Percentiles rank a stretch among this genome's conserved stretches.
phyloP scores from a whole-genome alignment of 2,329 filamentous ascomycete genomes.

The Lithohypha guttulata region DNA sequence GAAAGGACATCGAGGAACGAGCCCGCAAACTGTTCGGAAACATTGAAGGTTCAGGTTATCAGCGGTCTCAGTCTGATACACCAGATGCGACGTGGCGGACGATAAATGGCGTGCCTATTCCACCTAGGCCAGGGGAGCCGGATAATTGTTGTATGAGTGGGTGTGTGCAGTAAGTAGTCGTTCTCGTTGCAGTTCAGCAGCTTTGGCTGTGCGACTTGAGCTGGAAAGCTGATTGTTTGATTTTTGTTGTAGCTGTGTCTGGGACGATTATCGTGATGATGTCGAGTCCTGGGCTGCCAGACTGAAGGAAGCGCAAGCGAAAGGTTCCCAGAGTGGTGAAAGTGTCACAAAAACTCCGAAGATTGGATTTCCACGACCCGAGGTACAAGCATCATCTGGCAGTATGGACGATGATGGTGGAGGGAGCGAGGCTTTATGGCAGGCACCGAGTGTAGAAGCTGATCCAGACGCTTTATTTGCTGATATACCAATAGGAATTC shows the following conservation, averaged over 20 bases:
- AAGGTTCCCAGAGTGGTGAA: slow-evolving; percentile 11
- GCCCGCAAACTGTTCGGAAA: slow-evolving; percentile 72
- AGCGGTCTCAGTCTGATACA: slow-evolving; percentile 37
- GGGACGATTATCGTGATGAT: slow-evolving; percentile 84
- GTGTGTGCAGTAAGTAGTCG: slow-evolving; percentile 56
- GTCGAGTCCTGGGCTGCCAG: slow-evolving; percentile 75
- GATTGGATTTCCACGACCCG: slow-evolving; percentile 24
- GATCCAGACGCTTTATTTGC: slow-evolving; percentile 55
- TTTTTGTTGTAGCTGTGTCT: slow-evolving; percentile 58
- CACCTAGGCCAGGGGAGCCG: slow-evolving; percentile 75
- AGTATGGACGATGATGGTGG: slow-evolving; percentile 75
- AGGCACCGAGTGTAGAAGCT: slow-evolving; percentile 27
- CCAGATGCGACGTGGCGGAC: slow-evolving; percentile 45
- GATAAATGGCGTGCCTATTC: slow-evolving; percentile 70
- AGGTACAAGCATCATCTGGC: slow-evolving; percentile 39
- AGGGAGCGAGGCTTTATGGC: slow-evolving; percentile 61
- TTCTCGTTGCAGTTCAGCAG: not conserved
- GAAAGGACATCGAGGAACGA: slow-evolving; percentile 31
- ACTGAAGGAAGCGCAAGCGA: slow-evolving; percentile 50
- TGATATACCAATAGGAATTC: slow-evolving; percentile 78
- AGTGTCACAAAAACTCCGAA: slow-evolving; percentile 19
- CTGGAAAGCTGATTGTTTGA: too few relatives aligned
- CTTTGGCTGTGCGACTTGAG: too few relatives aligned
- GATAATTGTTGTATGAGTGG: slow-evolving; percentile 99
- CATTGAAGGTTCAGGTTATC: slow-evolving; percentile 61